Base-by-base conservation (phyloP, 225 moss, liverwort and hornwort species). In the Physcomitrium patens region DNA sequence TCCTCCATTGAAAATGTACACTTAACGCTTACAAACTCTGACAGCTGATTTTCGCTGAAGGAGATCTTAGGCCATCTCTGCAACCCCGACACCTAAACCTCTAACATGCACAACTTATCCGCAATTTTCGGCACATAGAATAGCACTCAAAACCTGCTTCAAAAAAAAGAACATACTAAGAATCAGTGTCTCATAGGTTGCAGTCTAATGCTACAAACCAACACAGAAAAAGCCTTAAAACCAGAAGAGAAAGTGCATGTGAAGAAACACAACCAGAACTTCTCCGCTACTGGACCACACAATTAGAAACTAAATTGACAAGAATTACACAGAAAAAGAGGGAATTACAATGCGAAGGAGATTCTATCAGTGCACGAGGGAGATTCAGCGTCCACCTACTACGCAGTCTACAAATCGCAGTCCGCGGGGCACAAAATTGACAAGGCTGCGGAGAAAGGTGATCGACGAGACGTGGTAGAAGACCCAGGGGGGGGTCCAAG, bases 1-100 rank as follows among this genome's bases (percentile, higher is more conserved):
- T 10, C 7, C 53, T 31, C 52, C 12, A 47, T 3, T 8, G 31
- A n/a, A 0, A 7, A 2, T 19, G 67, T 75, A 75, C 78, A 70
- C 83, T 83, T 49, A 79, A 61, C 56, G 64, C 58, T 68, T 54
- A 67, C 67, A 57, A 24, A 60, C 27, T 49, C 55, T 45, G n/a
- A 43, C n/a, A 61, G 26, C 9, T 5, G 17, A 51, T 68, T 17
- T 10, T 70, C 5, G 64, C 14, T n/a, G 26, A 48, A 55, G 55
- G 1, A 5, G 0, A 8, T 8, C 55, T 37, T 12, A 72, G 64
- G 41, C 12, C 19, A 61, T 31, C 45, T 49, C 45, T 18, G 71
- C 1, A 31, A 65, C 13, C 23, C 19, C 37, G 23, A n/a, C 22
- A 49, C 9, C 14, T 9, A 42, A 57, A 46, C 3, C 57, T 62